Percentiles rank a stretch among this genome's conserved stretches.
Conservation (phyloP, 225 moss, liverwort and hornwort species). For the Takakia lepidozioides region DNA sequence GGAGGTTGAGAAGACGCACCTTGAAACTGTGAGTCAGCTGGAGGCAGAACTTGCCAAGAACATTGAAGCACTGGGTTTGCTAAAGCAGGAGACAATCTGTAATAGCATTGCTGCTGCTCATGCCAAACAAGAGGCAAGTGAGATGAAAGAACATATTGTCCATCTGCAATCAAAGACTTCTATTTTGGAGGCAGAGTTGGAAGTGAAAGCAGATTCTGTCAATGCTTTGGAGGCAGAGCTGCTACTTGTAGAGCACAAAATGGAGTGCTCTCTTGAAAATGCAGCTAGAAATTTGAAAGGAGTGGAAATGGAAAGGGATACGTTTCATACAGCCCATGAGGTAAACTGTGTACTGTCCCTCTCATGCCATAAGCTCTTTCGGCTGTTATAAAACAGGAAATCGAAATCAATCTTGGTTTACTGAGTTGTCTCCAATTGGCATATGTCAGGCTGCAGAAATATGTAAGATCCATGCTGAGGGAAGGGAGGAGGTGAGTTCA, state of each 20-base stretch:
- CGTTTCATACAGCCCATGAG: too few relatives aligned
- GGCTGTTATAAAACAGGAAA: too few relatives aligned
- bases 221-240: conserved; percentile 15
- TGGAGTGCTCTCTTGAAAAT: too few relatives aligned
- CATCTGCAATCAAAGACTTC: conserved; percentile 22
- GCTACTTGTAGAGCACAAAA: conserved; percentile 8
- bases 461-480: conserved; percentile 2
- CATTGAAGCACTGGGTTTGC: conserved; percentile 12
- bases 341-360: too few relatives aligned
- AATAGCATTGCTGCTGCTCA: conserved; percentile 12
- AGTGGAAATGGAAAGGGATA: too few relatives aligned
- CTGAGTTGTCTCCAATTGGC: too few relatives aligned
- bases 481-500: conserved; percentile 4
- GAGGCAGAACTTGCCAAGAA: conserved; percentile 21
- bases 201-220: conserved; percentile 10
- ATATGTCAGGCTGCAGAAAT: conserved; percentile 5
- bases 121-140: conserved; percentile 12
- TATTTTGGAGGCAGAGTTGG: conserved; percentile 16
- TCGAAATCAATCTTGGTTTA: too few relatives aligned
- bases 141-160: conserved; percentile 17
- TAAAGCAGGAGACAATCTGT: conserved; percentile 7
- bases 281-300: too few relatives aligned
- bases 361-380: too few relatives aligned
- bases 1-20: conserved; percentile 21
- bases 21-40: conserved; percentile 15